Evolutionary conservation across 2,329 filamentous ascomycete genomes (phyloP), one percentile per base, ranked within the genome.

Genomic region (Apiospora sp.): DNA sequence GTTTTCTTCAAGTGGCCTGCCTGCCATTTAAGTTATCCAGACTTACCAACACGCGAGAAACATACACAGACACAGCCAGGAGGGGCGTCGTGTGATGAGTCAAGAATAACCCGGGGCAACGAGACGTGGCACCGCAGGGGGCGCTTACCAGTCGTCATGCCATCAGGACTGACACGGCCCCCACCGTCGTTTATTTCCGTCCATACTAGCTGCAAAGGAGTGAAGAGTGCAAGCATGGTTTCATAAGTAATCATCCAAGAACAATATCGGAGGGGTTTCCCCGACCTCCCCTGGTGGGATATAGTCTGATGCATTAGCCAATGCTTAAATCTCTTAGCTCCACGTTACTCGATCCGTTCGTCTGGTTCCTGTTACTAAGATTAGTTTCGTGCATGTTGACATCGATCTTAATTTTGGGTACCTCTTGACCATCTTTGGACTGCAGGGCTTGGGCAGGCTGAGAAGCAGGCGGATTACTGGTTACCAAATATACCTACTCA

Each of bases 321-420:
- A 37, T 41, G 14, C 19, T 64, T 64, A 64, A 61, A 12, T 61
- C 6, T 6, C 5, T 61, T 61, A 22, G 54, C 4, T 7, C 3
- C 16, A 12, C 27, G 6, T 8, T 12, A 19, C 13, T 22, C 8
- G 10, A 64, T n/a, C 30, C 58, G 58, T 41, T 64, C 58, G 58
- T 64, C 58, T 64, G 58, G 58, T 37, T 64, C 34, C 19, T 41
- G 58, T 64, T 64, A n/a, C 58, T 64, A 64, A 64, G 30, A 64
- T 37, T 64, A 41, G 58, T n/a, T n/a, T n/a, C 14, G 30, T 64
- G 58, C 58, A 64, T 64, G n/a, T 41, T 41, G 30, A 12, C 2
- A 61, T 64, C 16, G 30, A 8, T 64, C 19, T 5, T 41, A 0
- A 10, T n/a, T 37, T 22, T 2, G 10, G 12, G 16, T 34, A 61